Conservation (phyloP, 192 early-diverging fungal species). For the Rhizoclosmatium sp. region DNA sequence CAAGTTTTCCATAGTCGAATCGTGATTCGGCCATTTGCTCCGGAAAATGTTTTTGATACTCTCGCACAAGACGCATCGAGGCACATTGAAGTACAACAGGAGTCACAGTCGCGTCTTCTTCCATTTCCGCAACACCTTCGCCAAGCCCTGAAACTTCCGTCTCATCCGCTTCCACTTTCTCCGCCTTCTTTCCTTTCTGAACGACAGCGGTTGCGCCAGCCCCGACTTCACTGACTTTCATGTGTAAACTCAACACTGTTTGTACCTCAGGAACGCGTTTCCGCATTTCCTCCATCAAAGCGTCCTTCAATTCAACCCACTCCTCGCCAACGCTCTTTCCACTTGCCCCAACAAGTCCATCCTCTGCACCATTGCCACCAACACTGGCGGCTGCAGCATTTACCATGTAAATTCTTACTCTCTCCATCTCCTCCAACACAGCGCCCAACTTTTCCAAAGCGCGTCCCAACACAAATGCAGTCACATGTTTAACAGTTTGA, state of each 20-base stretch:
- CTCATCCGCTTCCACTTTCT: conserved; percentile 3
- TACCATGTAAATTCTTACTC: background rate
- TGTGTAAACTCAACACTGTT: conserved; percentile 58
- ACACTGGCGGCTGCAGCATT: background rate
- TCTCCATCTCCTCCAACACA: conserved; percentile 24
- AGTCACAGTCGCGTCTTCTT: conserved; percentile 54
- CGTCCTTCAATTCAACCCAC: conserved; percentile 30
- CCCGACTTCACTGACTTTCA: conserved; percentile 39
- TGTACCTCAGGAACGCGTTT: conserved; percentile 77
- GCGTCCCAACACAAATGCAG: conserved; percentile 61
- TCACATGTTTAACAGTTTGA: conserved; percentile 69
- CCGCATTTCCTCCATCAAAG: conserved; percentile 62
- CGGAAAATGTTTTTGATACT: conserved; percentile 74
- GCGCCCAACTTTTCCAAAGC: conserved; percentile 66
- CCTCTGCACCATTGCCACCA: background rate
- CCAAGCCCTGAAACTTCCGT: background rate
- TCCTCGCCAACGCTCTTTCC: conserved; percentile 1
- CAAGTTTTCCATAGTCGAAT: conserved; percentile 77
- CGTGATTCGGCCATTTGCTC: conserved; percentile 70
- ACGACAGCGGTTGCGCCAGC: background rate
- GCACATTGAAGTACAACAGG: conserved; percentile 60
- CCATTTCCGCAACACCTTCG: conserved; percentile 35
- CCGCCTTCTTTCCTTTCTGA: conserved; percentile 29
- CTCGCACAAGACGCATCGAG: conserved; percentile 65
- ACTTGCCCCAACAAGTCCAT: background rate